Evolutionary conservation across 1,284 basidiomycete genomes (phyloP).

Genomic region (Apiotrichum akiyoshidainum): DNA sequence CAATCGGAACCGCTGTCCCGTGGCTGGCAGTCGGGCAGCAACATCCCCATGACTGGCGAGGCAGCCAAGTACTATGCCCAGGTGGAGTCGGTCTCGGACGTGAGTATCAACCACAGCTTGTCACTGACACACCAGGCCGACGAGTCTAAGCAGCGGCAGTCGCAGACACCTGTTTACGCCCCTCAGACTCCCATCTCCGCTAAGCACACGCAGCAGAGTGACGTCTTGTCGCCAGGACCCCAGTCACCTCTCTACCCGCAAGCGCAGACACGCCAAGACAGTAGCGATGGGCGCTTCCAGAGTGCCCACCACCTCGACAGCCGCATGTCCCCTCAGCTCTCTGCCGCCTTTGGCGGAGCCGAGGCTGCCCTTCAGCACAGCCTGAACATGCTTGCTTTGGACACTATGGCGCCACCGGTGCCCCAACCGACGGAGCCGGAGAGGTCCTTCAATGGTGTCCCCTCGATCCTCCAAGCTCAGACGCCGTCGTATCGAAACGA

Average conservation of each 20-base stretch:
- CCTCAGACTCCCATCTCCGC: no score
- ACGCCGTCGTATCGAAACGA: no score
- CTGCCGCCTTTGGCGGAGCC: neutral
- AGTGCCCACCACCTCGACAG: no score
- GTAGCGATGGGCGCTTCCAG: no score
- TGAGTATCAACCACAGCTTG: conserved; percentile 18
- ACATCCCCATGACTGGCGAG: neutral
- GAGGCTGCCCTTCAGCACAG: neutral
- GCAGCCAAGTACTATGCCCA: conserved; percentile 24
- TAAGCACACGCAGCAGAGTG: no score
- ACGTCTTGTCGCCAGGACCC: no score
- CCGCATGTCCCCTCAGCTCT: neutral
- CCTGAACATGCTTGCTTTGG: neutral
- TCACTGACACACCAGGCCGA: no score
- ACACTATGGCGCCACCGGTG: neutral
- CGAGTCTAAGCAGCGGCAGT: neutral
- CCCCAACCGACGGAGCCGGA: neutral
- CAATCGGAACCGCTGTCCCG: neutral
- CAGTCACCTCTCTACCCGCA: no score
- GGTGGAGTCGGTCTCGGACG: conserved; percentile 47
- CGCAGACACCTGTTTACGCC: neutral
- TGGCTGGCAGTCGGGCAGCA: neutral
- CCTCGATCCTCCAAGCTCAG: neutral
- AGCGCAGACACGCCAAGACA: no score
- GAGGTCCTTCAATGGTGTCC: neutral